These are phyloP conservation scores for Scytalidium sp. DNA, from an alignment of 2,329 filamentous ascomycete genomes.

Conservation along the genomic window DNA sequence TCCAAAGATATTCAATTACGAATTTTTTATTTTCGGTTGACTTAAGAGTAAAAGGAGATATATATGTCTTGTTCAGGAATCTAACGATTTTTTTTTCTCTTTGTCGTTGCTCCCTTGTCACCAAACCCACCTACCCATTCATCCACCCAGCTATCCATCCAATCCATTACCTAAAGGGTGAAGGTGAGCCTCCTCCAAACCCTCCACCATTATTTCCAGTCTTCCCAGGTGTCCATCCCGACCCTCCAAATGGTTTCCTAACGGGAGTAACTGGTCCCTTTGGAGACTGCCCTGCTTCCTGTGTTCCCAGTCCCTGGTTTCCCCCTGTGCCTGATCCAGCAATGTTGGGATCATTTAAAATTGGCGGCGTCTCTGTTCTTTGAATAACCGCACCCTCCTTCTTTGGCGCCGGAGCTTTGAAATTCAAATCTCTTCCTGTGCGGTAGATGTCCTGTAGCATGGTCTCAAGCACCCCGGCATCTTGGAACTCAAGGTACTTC, in stretches of 20 bases:
- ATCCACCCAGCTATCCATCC: too few relatives aligned
- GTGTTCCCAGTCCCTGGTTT: background rate
- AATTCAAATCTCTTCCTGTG: slow-evolving; percentile 56
- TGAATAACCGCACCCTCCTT: slow-evolving; percentile 42
- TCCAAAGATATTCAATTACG: too few relatives aligned
- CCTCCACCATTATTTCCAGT: background rate
- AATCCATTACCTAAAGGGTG: background rate
- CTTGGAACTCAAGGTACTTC: slow-evolving; percentile 86
- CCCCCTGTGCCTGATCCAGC: slow-evolving; percentile 1
- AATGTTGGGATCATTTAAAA: slow-evolving; percentile 33
- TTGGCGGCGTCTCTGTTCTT: slow-evolving; percentile 53
- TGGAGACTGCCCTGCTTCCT: background rate
- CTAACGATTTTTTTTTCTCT: too few relatives aligned
- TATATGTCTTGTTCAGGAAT: too few relatives aligned
- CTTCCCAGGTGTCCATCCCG: background rate
- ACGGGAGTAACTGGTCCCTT: background rate
- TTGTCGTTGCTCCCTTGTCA: too few relatives aligned
- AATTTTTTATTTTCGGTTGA: too few relatives aligned
- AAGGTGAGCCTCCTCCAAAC: background rate
- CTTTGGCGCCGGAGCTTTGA: slow-evolving; percentile 48
- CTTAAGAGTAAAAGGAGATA: too few relatives aligned
- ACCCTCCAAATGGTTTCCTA: background rate
- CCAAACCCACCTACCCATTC: too few relatives aligned
- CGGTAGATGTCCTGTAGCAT: slow-evolving; percentile 86
- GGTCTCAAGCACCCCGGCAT: slow-evolving; percentile 77